Base-by-base conservation (phyloP, 1,284 basidiomycete genomes). In the Trametes versicolor region DNA sequence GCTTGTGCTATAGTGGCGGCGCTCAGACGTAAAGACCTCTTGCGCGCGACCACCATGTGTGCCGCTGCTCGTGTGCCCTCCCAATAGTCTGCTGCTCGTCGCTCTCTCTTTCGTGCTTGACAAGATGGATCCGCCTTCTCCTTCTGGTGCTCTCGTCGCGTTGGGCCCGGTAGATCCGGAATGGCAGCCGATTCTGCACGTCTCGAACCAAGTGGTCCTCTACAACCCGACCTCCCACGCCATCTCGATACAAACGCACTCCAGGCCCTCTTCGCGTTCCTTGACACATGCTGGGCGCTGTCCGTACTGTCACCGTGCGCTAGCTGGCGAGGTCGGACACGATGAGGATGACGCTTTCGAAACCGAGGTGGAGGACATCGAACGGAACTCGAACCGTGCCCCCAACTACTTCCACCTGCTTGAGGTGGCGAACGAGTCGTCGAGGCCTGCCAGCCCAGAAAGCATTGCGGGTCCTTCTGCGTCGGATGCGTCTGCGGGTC, bases 181-280 rank as follows among this genome's bases (percentile, higher is more conserved):
- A 59, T 93, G 91, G 91, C 88, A 85, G 59, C 87, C 90, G 4
- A 91, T 93, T 66, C 81, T 92, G 25, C 91, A 92, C 60, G 87
- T 87, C 6, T 90, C 92, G 0, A 92, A 94, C 76, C 94, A 96
- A 74, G 88, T 96, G 59, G 94, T 97, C 32, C 84, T 96, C 21
- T 97, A 96, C 79, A 94, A 96, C 73, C 89, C 94, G 0, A 90
- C 87, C 0, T 95, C 92, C 0, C 94, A 96, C 75, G 94, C 93
- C 0, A 82, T 97, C 15, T 86, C 92, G 27, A 91, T 97, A 59
- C 83, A 81, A 54, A 77, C 73, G 25, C 75, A 79, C 63, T 75
- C 75, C 37, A 79, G 78, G 51, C 53, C 45, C 68, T 73, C 68
- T 55, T 36, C 67, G 59, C 58, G 63, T 5, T 29, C 65, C 15